These are phyloP conservation scores for Phylloporus arenicola DNA, from an alignment of 768 basidiomycete genomes.

Conservation along the genomic window DNA sequence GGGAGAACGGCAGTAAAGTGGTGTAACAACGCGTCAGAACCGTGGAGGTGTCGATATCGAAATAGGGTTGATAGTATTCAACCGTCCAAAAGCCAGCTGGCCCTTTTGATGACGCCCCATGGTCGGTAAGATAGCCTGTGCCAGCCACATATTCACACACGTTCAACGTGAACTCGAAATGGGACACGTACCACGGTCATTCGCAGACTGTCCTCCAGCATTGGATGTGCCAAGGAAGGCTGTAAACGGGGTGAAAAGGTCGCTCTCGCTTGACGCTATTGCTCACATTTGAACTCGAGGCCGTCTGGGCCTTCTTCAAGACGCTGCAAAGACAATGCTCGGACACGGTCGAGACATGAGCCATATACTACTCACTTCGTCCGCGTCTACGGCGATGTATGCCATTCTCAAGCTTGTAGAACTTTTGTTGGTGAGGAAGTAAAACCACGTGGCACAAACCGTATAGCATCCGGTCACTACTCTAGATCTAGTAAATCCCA, in stretches of 20 bases:
- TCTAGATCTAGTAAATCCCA: constrained; percentile 10
- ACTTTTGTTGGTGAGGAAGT: not conserved
- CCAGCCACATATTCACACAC: not conserved
- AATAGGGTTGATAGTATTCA: constrained; percentile 84
- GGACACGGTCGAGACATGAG: not conserved
- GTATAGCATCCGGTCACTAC: not conserved
- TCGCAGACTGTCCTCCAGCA: constrained; percentile 20
- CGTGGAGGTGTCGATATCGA: constrained; percentile 81
- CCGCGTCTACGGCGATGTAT: constrained; percentile 66
- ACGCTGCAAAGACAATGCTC: constrained; percentile 30
- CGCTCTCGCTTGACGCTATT: not conserved
- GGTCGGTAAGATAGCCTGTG: constrained; percentile 63
- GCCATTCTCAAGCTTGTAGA: constrained; percentile 40
- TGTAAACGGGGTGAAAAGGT: constrained; percentile 19
- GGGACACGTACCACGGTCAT: constrained; percentile 43
- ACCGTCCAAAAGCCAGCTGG: constrained; percentile 67
- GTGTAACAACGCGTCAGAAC: constrained; percentile 72
- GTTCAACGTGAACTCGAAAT: not conserved
- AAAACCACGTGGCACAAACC: constrained; percentile 3
- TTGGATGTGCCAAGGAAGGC: constrained; percentile 49
- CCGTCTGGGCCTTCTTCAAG: constrained; percentile 65
- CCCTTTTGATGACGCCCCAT: constrained; percentile 39
- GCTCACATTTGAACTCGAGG: constrained; percentile 67
- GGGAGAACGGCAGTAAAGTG: constrained; percentile 69
- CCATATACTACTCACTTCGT: constrained; percentile 47